Conservation (phyloP, 441 rosid genomes). For the Brassica hybrid region DNA sequence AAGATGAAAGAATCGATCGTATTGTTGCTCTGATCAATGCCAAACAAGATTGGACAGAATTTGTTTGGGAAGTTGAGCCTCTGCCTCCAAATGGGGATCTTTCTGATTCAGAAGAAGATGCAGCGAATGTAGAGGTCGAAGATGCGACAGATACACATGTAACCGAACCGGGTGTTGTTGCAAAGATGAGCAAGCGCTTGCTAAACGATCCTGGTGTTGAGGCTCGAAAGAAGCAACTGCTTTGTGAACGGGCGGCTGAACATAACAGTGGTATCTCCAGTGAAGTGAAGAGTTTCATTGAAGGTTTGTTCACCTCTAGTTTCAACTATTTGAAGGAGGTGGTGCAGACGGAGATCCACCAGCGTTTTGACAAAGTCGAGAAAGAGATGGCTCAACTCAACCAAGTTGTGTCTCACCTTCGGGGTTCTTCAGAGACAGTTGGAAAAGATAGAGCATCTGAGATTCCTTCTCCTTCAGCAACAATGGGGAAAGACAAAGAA, state of each 20-base stretch:
- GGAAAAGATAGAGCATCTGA: neutral
- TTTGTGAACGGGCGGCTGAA: neutral
- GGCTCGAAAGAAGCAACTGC: neutral
- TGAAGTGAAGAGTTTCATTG: neutral
- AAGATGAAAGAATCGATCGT: neutral
- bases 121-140: neutral
- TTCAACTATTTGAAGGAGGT: neutral
- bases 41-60: neutral
- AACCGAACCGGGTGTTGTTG: neutral
- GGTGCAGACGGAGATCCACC: neutral
- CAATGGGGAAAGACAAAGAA: neutral
- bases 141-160: neutral
- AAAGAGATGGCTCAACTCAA: neutral
- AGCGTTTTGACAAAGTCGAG: neutral
- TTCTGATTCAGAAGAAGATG: neutral
- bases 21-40: neutral
- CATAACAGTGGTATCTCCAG: neutral
- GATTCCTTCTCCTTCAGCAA: neutral
- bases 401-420: neutral
- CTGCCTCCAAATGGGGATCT: neutral
- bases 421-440: neutral
- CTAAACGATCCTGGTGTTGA: neutral
- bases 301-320: neutral
- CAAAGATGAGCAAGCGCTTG: neutral
- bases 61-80: neutral